These are phyloP conservation scores for Ascoidea asiatica DNA, from an alignment of 805 yeast species.

Conservation along the genomic window DNA sequence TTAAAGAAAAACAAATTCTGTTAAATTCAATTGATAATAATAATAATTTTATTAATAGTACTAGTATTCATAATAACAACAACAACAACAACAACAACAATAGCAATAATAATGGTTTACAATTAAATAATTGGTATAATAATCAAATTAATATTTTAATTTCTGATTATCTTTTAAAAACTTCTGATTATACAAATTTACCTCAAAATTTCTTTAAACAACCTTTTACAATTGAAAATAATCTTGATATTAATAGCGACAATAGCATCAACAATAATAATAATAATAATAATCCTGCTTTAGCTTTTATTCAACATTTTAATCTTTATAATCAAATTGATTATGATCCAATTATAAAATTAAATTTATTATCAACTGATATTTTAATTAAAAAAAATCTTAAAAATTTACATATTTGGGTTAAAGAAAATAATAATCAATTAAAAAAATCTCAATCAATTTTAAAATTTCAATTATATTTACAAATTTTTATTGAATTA, in stretches of 20 bases:
- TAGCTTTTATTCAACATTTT: conserved; percentile 3
- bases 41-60: neutral
- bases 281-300: conserved; percentile 5
- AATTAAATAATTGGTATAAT: conserved; percentile 5
- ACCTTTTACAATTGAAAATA: conserved; percentile 2
- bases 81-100: neutral
- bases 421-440: conserved; percentile 10
- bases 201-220: conserved; percentile 6
- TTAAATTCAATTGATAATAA: neutral
- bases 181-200: conserved; percentile 4
- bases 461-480: conserved; percentile 7
- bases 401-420: conserved; percentile 5
- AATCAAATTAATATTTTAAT: conserved; percentile 7
- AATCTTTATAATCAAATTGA: conserved; percentile 2
- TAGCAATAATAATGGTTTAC: neutral
- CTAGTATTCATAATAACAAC: neutral
- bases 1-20: neutral
- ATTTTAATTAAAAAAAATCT: conserved; percentile 1
- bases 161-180: conserved; percentile 7
- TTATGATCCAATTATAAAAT: conserved; percentile 5
- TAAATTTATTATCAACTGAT: conserved; percentile 7
- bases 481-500: conserved; percentile 4
- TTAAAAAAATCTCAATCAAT: conserved; percentile 8
- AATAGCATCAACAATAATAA: conserved; percentile 1
- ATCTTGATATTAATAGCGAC: neutral